Base-by-base conservation (phyloP, 768 basidiomycete genomes). In the Tulasnella sp. region DNA sequence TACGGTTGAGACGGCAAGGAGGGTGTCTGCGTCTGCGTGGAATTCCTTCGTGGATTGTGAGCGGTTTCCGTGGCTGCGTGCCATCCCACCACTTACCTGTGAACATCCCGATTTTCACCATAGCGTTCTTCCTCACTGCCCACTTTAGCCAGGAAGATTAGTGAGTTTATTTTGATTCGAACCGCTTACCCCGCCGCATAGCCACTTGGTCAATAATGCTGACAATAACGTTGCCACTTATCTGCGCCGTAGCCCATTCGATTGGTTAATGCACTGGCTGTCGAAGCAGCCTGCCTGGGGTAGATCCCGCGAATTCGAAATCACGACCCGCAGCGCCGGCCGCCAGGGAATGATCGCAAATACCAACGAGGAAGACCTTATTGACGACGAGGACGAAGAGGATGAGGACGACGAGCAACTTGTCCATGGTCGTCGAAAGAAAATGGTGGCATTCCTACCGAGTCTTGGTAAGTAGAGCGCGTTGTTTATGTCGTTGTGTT, bases 211-310 rank as follows among this genome's bases (percentile, higher is more conserved):
- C 7, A 2, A 14, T 48, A 48, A 48, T 25, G 9, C 9, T 17
- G n/a, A n/a, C n/a, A n/a, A n/a, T n/a, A n/a, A n/a, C n/a, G n/a
- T n/a, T 40, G n/a, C 21, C 58, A n/a, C 21, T 40, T 37, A 23
- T 17, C 23, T 2, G 29, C 53, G 40, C 0, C 36, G 9, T 50
- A 63, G 63, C 51, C 63, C 63, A 23, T 63, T 59, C 43, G 63
- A 62, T 50, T 55, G 52, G 63, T 27, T 59, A 8, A 60, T 61
- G 59, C 84, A 90, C 64, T 90, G 87, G 88, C 74, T 90, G 45
- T 75, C 84, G 21, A 90, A 89, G 87, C 88, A 90, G 83, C 88
- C 88, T 11, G 84, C 87, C 21, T 90, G 87, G 86, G 85, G 85
- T 6, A 79, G 83, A 45, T 87, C 86, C 68, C 77, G 88, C 42